phyloP scores from a whole-genome alignment of 768 basidiomycete species.

The Phaeotremella skinneri region DNA sequence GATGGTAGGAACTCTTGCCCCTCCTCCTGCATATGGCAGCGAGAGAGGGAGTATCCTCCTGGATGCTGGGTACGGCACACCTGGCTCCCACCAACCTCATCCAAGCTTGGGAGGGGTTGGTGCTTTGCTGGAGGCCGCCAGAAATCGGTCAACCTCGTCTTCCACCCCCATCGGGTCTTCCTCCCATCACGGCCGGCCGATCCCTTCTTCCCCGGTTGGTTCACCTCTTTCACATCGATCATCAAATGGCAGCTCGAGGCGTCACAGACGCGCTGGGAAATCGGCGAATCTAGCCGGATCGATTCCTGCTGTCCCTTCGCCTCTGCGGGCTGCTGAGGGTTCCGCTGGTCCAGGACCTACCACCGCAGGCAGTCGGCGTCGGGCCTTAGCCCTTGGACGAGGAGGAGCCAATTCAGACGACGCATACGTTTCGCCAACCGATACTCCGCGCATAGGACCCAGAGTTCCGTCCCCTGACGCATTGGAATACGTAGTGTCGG shows the following conservation, averaged over 20 bases:
- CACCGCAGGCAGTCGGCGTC: slow-evolving; percentile 30
- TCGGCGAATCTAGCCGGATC: slow-evolving; percentile 23
- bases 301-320: slow-evolving; percentile 27
- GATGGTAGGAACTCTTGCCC: slow-evolving; percentile 92
- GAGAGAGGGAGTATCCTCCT: slow-evolving; percentile 94
- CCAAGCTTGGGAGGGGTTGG: slow-evolving; percentile 19
- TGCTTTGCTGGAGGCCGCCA: slow-evolving; percentile 39
- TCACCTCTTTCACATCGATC: slow-evolving; percentile 22
- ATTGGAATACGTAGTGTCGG: slow-evolving; percentile 19
- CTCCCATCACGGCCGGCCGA: slow-evolving; percentile 10
- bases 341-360: slow-evolving; percentile 35
- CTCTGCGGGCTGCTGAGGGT: slow-evolving; percentile 28
- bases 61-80: slow-evolving; percentile 71
- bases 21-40: slow-evolving; percentile 95
- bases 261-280: slow-evolving; percentile 32
- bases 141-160: slow-evolving; percentile 18
- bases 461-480: slow-evolving; percentile 27
- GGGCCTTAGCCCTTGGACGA: slow-evolving; percentile 20
- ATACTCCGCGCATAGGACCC: slow-evolving; percentile 27
- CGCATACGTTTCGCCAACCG: slow-evolving; percentile 34
- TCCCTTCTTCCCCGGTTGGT: slow-evolving; percentile 12
- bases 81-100: slow-evolving; percentile 21
- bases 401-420: background rate
- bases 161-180: slow-evolving; percentile 22
- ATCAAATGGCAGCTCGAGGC: slow-evolving; percentile 20